Base-by-base conservation (phyloP, 2,329 filamentous ascomycete genomes). In the Stemphylium lycopersici region DNA sequence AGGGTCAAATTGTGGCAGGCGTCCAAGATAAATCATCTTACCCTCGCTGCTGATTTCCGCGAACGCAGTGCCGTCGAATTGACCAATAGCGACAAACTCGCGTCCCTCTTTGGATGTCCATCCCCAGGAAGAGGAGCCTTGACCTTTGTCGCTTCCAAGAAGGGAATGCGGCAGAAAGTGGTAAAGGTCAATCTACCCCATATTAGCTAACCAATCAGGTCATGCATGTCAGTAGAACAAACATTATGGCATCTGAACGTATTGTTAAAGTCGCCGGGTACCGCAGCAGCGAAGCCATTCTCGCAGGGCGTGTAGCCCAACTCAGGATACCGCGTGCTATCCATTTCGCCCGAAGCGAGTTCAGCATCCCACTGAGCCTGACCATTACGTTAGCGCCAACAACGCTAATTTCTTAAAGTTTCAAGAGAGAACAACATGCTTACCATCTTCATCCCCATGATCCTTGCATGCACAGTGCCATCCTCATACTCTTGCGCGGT, bases 101-200 rank as follows among this genome's bases (percentile, higher is more conserved):
- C 81, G 78, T 29, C 80, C 81, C 29, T 78, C 75, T 1, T 72
- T 68, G 16, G 80, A 77, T 0, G 78, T 80, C 81, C 81, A 82
- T 5, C 81, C 81, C 81, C 81, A 83, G 0, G 78, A 81, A 4
- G 72, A 75, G 3, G 72, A 76, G 12, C 76, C 76, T 38, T 72
- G 71, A 31, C 73, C 75, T 20, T 58, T 56, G 29, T 57, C 60
- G 57, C 79, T 80, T 8, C 82, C 83, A 2, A 85, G 76, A 26
- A 78, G 77, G 2, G 77, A 75, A 59, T 85, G 83, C 42, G 76
- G 78, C 34, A 81, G 72, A 69, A 85, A 85, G 62, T 81, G 79
- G 65, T 83, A 81, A 3, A 84, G 76, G 58, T 84, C 82, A 15
- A 83, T 73, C 73, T 68, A n/a, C 1, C 11, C 2, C 20, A 29